Evolutionary conservation across 352 stramenopile species (phyloP).

Genomic region (Blastocystis sp.): DNA sequence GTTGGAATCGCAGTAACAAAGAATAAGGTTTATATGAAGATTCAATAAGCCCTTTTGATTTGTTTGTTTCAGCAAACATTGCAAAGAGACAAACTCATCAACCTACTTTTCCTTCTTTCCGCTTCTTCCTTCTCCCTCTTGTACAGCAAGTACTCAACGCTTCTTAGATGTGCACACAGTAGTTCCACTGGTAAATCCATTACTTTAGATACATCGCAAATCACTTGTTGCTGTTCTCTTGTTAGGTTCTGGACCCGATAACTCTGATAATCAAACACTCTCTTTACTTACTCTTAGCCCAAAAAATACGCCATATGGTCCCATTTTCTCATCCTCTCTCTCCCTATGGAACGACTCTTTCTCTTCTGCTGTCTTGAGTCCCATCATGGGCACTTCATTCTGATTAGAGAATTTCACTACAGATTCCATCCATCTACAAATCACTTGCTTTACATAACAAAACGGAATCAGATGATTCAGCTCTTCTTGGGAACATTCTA

Average conservation of each 20-base stretch:
- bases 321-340: neutral
- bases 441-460: neutral
- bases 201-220: neutral
- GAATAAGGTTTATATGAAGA: conserved; percentile 48
- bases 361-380: neutral
- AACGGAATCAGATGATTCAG: neutral
- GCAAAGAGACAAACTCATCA: neutral
- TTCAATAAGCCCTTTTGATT: neutral
- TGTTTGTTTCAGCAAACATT: no score
- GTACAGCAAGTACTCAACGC: neutral
- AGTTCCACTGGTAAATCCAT: neutral
- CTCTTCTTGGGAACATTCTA: neutral
- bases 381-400: neutral
- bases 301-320: neutral
- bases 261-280: neutral
- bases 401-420: neutral
- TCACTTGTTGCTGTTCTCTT: neutral
- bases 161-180: neutral
- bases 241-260: neutral
- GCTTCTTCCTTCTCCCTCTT: neutral
- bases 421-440: neutral
- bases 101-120: neutral
- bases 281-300: neutral
- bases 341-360: neutral
- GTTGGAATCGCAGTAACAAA: conserved; percentile 38